Conservation (phyloP, 345 rosid species). For the Raphanus raphanistrum region DNA sequence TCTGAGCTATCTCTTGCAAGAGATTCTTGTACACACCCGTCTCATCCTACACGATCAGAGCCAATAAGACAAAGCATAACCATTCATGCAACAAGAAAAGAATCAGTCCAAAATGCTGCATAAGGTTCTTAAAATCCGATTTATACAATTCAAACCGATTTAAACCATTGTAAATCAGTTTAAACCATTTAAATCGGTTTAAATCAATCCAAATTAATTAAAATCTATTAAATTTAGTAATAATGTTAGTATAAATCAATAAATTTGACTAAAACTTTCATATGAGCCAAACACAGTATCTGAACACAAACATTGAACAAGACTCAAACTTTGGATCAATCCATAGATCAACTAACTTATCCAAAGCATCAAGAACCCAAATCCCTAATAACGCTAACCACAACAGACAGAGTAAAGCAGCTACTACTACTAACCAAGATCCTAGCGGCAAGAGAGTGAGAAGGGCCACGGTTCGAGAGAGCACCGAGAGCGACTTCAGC, state of each 20-base stretch:
- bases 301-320: not conserved
- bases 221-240: no score
- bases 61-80: not conserved
- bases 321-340: conserved; percentile 33
- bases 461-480: conserved; percentile 91
- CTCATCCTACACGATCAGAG: conserved; percentile 70
- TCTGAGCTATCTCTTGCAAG: conserved; percentile 93
- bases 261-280: no score
- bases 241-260: no score
- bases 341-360: conserved; percentile 6
- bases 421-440: conserved; percentile 61
- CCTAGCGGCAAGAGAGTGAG: conserved; percentile 97
- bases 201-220: no score
- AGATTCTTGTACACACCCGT: conserved; percentile 98
- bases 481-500: conserved; percentile 95
- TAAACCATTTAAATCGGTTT: no score
- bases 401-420: not conserved
- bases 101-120: not conserved
- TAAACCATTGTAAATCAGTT: no score
- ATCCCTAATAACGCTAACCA: conserved; percentile 12
- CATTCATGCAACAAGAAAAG: conserved; percentile 18
- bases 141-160: no score
- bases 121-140: no score
- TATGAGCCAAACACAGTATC: not conserved
- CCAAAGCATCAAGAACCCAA: not conserved